Base-by-base conservation (phyloP, 768 basidiomycete species). In the Galerina marginata region DNA sequence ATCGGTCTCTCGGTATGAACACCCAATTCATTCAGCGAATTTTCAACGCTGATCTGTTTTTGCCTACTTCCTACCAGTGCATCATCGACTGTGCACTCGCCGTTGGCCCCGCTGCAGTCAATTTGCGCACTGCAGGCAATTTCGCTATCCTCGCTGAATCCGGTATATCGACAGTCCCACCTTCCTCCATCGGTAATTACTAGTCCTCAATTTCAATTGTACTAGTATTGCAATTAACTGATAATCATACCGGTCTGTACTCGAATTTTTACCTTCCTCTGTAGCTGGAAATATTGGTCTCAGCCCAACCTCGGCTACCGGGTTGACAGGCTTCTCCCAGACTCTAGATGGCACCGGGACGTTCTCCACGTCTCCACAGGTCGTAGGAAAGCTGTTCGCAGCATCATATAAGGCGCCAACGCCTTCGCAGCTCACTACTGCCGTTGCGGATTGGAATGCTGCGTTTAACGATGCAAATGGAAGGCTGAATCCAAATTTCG, bases 271-370 rank as follows among this genome's bases (percentile, higher is more conserved):
- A 20, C 20, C 20, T 20, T 20, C 20, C 1, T 20, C 20, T 20
- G 20, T 20, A 20, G 20, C 20, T 20, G 20, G 20, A 20, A 20
- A 20, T 20, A 20, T 20, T 20, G 20, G 20, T 29, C 59, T 69
- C 47, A 69, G 68, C 59, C 70, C 70, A 14, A 56, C 60, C 48
- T 57, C 59, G 23, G 61, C 60, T 5, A 60, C 60, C 38, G 58
- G 26, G 26, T 20, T 71, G n/a, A 71, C 70, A 3, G 70, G 70
- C 6, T 71, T 69, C 53, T 58, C 65, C 26, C 56, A 66, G 15
- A 64, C 64, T 2, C 45, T 65, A 25, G 57, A 56, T 44, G 20
- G 62, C 25, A 49, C 42, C 26, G 64, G 64, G 14, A 60, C 61
- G 9, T 71, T 63, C 39, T 59, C 70, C n/a, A 67, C 54, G 15